Conservation (phyloP, 108 stramenopile species). For the Pseudonitzschia multistriata region DNA sequence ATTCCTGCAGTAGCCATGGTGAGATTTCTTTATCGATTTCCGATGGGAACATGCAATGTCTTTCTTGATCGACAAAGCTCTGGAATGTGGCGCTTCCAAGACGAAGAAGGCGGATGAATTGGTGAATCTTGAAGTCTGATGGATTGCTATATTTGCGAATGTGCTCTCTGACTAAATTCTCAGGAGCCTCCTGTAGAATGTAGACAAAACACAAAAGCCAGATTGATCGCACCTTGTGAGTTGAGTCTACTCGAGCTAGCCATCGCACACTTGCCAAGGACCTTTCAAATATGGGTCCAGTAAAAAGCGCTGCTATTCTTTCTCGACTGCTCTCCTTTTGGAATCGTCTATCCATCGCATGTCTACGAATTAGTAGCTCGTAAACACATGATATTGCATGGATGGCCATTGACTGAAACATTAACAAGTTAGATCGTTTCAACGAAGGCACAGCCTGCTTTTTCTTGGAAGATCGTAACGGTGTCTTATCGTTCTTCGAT, state of each 20-base stretch:
- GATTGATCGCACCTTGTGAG: conserved; percentile 64
- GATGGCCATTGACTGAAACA: conserved; percentile 77
- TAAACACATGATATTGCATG: conserved; percentile 70
- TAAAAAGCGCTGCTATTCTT: conserved; percentile 72
- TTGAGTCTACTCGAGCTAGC: conserved; percentile 72
- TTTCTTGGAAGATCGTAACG: conserved; percentile 16
- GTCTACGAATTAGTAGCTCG: conserved; percentile 73
- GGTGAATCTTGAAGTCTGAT: conserved; percentile 51
- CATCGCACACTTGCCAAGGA: conserved; percentile 55
- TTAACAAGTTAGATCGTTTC: conserved; percentile 56
- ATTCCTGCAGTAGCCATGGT: conserved; percentile 81
- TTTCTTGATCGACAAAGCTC: conserved; percentile 53
- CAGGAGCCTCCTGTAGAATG: conserved; percentile 83
- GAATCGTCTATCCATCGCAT: conserved; percentile 77
- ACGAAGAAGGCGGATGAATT: conserved; percentile 65
- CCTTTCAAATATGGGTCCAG: conserved; percentile 46
- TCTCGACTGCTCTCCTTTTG: conserved; percentile 56
- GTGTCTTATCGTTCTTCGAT: neutral
- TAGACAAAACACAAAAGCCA: conserved; percentile 80
- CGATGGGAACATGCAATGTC: conserved; percentile 33
- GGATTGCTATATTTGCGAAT: conserved; percentile 55
- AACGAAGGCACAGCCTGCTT: conserved; percentile 34
- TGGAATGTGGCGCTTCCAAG: conserved; percentile 71
- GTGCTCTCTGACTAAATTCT: conserved; percentile 55
- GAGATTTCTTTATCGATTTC: conserved; percentile 41